Percentiles rank a stretch among this genome's conserved stretches.
Evolutionary conservation across 2,329 filamentous ascomycete genomes (phyloP).

Genomic region (Phaeosphaeriaceae sp.): DNA sequence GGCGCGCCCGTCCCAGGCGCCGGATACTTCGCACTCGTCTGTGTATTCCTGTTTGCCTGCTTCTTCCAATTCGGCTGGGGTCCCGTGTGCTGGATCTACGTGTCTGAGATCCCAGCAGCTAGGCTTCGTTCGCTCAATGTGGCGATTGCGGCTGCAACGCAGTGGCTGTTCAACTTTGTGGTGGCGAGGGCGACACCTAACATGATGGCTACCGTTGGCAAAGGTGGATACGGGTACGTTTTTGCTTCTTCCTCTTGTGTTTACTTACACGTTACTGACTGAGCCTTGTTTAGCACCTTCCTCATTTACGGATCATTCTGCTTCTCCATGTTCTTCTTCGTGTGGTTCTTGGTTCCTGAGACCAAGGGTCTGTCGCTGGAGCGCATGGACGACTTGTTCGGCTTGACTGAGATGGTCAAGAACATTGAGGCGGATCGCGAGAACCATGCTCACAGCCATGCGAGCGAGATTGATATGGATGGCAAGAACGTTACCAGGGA

Average conservation of each 20-base stretch:
- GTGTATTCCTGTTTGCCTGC: conserved; percentile 74
- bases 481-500: conserved; percentile 35
- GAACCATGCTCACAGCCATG: conserved; percentile 19
- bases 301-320: conserved; percentile 74
- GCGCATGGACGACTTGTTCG: conserved; percentile 72
- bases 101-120: conserved; percentile 73
- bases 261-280: conserved; percentile 49
- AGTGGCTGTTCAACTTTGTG: conserved; percentile 79
- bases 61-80: conserved; percentile 71
- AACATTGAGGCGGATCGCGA: conserved; percentile 43
- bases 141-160: conserved; percentile 70
- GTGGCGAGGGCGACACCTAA: conserved; percentile 71
- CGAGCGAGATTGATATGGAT: conserved; percentile 37
- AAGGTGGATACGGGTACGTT: conserved; percentile 57
- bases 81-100: conserved; percentile 75
- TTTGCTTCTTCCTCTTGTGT: conserved; percentile 8
- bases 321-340: conserved; percentile 69
- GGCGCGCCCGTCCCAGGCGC: conserved; percentile 66
- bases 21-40: conserved; percentile 73
- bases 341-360: conserved; percentile 74
- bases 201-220: conserved; percentile 67
- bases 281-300: conserved; percentile 62
- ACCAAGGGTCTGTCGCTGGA: conserved; percentile 71
- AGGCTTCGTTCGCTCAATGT: conserved; percentile 72
- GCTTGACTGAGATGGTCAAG: conserved; percentile 60